Evolutionary conservation across 306 rosid species (phyloP).

Genomic region (Mucuna pruriens): DNA sequence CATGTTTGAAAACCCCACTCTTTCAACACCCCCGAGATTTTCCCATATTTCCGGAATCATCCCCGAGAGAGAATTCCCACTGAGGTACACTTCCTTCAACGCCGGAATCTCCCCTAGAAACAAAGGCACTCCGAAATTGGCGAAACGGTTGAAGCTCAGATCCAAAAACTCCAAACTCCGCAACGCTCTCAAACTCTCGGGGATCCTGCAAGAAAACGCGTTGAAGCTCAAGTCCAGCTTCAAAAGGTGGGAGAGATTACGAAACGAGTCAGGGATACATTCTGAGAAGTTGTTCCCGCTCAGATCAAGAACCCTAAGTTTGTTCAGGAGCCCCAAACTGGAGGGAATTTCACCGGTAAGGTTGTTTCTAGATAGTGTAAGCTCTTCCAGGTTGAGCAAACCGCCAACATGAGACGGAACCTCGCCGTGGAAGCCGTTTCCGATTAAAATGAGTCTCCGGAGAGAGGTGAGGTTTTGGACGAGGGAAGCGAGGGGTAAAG

Average conservation of each 20-base stretch:
- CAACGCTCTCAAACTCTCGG: slow-evolving; percentile 52
- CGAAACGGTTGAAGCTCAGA: slow-evolving; percentile 71
- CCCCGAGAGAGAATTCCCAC: slow-evolving; percentile 78
- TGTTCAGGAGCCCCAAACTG: slow-evolving; percentile 44
- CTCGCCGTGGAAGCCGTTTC: slow-evolving; percentile 63
- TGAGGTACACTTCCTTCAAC: slow-evolving; percentile 68
- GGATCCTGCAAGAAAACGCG: slow-evolving; percentile 57
- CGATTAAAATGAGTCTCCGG: slow-evolving; percentile 57
- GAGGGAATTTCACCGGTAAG: slow-evolving; percentile 55
- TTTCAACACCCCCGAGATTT: slow-evolving; percentile 56
- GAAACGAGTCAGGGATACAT: slow-evolving; percentile 48
- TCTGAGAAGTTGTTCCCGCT: slow-evolving; percentile 55
- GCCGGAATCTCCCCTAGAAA: slow-evolving; percentile 53
- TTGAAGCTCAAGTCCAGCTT: slow-evolving; percentile 77
- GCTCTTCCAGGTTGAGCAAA: slow-evolving; percentile 58
- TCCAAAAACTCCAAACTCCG: slow-evolving; percentile 63
- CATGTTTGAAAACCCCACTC: slow-evolving; percentile 70
- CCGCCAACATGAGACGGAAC: slow-evolving; percentile 38
- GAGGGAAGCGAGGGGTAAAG: slow-evolving; percentile 40
- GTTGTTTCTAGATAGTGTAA: slow-evolving; percentile 65
- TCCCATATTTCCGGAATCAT: slow-evolving; percentile 77
- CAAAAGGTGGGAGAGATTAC: slow-evolving; percentile 57
- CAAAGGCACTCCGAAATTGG: slow-evolving; percentile 66
- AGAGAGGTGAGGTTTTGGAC: slow-evolving; percentile 57
- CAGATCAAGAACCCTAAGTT: slow-evolving; percentile 67